These are phyloP conservation scores for Blastobotrys buckinghamii DNA, from an alignment of 1,139 yeast genomes.

Conservation along the genomic window DNA sequence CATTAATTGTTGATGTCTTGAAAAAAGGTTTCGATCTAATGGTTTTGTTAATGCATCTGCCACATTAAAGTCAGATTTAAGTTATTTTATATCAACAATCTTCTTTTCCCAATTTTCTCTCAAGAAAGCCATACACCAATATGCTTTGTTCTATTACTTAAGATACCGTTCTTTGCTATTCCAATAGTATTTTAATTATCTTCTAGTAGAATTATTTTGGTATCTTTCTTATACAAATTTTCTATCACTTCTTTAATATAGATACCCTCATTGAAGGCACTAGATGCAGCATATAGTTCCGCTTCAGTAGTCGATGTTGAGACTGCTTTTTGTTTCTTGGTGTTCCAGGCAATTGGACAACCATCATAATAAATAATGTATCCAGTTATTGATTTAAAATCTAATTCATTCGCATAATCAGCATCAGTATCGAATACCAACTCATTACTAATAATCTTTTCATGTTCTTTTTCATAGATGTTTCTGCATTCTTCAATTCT, in stretches of 20 bases:
- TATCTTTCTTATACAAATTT: not conserved
- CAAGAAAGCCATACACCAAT: not conserved
- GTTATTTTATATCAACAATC: not conserved
- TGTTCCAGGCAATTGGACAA: not conserved
- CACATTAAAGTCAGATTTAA: not conserved
- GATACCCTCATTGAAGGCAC: not conserved
- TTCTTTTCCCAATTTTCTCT: not conserved
- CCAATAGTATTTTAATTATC: not conserved
- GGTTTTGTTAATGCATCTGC: conserved; percentile 51
- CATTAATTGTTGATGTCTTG: conserved; percentile 47
- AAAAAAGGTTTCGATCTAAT: conserved; percentile 44
- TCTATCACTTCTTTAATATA: not conserved
- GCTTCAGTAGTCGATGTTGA: not conserved
- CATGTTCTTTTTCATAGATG: not conserved
- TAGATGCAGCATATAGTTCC: not conserved
- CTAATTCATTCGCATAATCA: not conserved
- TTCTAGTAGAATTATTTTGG: not conserved
- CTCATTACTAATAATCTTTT: not conserved
- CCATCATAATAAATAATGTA: not conserved
- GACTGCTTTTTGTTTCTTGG: not conserved
- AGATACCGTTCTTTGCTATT: not conserved
- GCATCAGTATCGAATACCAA: not conserved
- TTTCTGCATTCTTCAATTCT: not conserved
- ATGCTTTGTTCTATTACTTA: not conserved
- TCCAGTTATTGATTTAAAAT: not conserved